phyloP scores from a whole-genome alignment of 352 stramenopile species.

The Globisporangium perplexum region DNA sequence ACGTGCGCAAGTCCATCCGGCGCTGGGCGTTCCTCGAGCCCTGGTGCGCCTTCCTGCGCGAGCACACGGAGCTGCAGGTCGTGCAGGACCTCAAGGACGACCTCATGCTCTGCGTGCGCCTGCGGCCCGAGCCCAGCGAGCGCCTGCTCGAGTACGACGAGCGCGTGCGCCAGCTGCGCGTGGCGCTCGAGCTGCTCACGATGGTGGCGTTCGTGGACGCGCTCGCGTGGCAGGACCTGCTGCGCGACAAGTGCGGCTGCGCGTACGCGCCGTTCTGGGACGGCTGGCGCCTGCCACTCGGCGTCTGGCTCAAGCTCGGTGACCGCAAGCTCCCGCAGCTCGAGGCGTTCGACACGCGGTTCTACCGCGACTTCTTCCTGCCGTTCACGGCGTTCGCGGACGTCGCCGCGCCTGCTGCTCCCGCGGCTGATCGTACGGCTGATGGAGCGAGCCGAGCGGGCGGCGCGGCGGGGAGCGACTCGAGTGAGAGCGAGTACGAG shows the following conservation, averaged over 20 bases:
- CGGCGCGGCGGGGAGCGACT: background rate
- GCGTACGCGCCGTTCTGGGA: slow-evolving; percentile 5
- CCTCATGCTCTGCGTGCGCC: slow-evolving; percentile 8
- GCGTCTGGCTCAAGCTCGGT: slow-evolving; percentile 1
- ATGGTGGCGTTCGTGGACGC: slow-evolving; percentile 1
- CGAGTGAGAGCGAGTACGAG: background rate
- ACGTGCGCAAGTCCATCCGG: slow-evolving; percentile 8
- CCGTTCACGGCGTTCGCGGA: background rate
- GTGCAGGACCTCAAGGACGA: slow-evolving; percentile 5
- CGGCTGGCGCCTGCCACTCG: background rate
- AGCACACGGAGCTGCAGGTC: slow-evolving; percentile 4
- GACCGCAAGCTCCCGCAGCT: slow-evolving; percentile 1
- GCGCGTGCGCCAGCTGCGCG: slow-evolving; percentile 2
- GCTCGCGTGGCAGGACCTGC: slow-evolving; percentile 6
- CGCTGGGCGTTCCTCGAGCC: slow-evolving; percentile 9
- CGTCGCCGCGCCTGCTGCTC: background rate
- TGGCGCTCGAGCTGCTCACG: slow-evolving; percentile 5
- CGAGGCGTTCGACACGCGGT: background rate
- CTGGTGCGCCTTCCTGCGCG: slow-evolving; percentile 6
- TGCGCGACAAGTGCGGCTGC: slow-evolving; percentile 6
- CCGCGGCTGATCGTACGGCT: too few species aligned
- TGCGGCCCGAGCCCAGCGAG: slow-evolving; percentile 2
- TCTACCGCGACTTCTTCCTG: slow-evolving; percentile 4
- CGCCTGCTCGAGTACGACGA: background rate
- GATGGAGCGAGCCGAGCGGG: too few species aligned